Percentiles rank a stretch among this genome's conserved stretches.
These are phyloP conservation scores for Cylindrotheca closterium DNA, from an alignment of 108 stramenopile species.

Conservation along the genomic window DNA sequence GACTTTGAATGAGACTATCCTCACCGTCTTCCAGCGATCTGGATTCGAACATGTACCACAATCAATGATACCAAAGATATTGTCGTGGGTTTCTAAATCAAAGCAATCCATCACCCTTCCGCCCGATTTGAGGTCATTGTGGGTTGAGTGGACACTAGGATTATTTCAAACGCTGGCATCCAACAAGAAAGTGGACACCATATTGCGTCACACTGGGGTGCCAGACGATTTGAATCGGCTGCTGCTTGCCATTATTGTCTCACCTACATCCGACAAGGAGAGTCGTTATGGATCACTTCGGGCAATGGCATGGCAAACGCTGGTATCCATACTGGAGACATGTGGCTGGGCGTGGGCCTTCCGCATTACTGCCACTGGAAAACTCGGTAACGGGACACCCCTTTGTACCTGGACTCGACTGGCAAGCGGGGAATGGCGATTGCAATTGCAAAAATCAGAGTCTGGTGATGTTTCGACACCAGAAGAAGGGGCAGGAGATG, in stretches of 20 bases:
- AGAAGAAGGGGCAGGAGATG: constrained; percentile 1
- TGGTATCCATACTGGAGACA: constrained; percentile 6
- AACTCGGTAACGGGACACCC: constrained; percentile 4
- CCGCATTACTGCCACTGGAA: not conserved
- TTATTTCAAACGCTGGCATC: not conserved
- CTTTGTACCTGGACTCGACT: constrained; percentile 30
- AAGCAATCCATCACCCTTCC: not conserved
- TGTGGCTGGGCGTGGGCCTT: constrained; percentile 26
- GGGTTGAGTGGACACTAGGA: constrained; percentile 15
- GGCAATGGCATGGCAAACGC: constrained; percentile 32
- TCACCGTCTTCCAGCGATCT: constrained; percentile 11
- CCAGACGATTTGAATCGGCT: constrained; percentile 6
- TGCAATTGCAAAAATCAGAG: constrained; percentile 21
- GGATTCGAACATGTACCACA: constrained; percentile 2
- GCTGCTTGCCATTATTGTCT: constrained; percentile 19
- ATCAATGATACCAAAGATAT: not conserved
- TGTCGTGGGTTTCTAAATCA: not conserved
- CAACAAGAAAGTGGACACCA: not conserved
- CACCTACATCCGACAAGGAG: constrained; percentile 6
- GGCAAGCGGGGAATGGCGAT: constrained; percentile 34
- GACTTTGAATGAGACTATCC: constrained; percentile 6
- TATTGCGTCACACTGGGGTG: not conserved
- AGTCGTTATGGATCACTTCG: constrained; percentile 2
- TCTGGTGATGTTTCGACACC: not conserved
- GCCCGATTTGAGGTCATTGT: not conserved